Base-by-base conservation (phyloP, 2,329 filamentous ascomycete genomes). In the Blastomyces gilchristii region DNA sequence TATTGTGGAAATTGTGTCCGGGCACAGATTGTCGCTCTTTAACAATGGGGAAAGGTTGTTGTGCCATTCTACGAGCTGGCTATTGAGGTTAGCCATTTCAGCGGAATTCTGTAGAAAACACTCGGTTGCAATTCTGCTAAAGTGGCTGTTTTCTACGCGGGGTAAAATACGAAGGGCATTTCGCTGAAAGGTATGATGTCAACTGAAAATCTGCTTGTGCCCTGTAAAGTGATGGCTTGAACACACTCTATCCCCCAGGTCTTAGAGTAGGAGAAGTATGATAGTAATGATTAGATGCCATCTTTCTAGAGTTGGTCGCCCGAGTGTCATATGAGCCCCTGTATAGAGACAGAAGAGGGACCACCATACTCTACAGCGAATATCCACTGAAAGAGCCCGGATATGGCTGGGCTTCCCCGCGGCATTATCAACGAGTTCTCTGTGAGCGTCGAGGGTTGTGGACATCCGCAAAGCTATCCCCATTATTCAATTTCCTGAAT, bases 111-210 rank as follows among this genome's bases (percentile, higher is more conserved):
- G n/a, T 22, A 22, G n/a, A 22, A 22, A 22, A 22, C n/a, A 22
- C n/a, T 22, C n/a, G n/a, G n/a, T 90, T 25, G 88, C 86, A 64
- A 93, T 88, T 72, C 88, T 88, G 76, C 88, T 90, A 74, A 92
- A 92, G 60, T 86, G 85, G 66, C 90, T 87, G 71, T 89, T 90
- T 73, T 92, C 87, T 37, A 89, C 84, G 18, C 91, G 75, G 0
- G 88, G 88, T 3, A 91, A 79, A 62, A 89, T 85, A 62, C 85
- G 85, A 1, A 86, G 81, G 58, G 88, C 80, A 68, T 85, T 85
- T 59, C 80, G 79, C 70, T 81, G 69, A 47, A 47, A n/a, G 64
- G 73, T 72, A 45, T 74, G 70, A 16, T 71, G 69, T 58, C 72
- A 74, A 54, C 72, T 74, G 50, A 72, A 70, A 61, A 73, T 70